phyloP scores from a whole-genome alignment of 345 rosid species.

The Diplotaxis tenuifolia region DNA sequence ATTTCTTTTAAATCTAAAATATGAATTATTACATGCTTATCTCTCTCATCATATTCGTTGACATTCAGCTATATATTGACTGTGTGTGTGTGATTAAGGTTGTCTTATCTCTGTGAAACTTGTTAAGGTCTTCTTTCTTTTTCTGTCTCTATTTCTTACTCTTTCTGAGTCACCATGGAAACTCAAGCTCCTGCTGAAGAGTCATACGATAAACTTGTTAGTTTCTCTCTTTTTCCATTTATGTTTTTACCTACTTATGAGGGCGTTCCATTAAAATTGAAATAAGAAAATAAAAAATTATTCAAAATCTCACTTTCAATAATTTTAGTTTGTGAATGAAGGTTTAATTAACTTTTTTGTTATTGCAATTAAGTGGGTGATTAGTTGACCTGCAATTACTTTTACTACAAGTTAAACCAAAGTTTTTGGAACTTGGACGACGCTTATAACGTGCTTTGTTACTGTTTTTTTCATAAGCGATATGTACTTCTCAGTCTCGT shows the following conservation, averaged over 20 bases:
- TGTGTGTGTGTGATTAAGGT: slow-evolving; percentile 4
- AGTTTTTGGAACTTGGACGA: background rate
- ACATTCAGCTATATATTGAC: background rate
- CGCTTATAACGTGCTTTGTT: background rate
- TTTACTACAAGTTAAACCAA: background rate
- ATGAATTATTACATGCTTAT: background rate
- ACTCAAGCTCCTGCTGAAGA: slow-evolving; percentile 15
- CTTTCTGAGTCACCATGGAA: slow-evolving; percentile 15
- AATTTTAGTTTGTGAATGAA: background rate
- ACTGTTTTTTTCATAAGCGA: background rate
- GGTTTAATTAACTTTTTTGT: background rate
- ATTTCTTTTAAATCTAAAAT: background rate
- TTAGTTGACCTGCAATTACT: background rate
- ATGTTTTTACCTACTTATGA: background rate
- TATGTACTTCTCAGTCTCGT: background rate
- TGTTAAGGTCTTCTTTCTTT: background rate
- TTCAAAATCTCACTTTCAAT: background rate
- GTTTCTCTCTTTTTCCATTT: slow-evolving; percentile 12
- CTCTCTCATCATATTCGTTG: background rate
- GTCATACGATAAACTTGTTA: slow-evolving; percentile 4
- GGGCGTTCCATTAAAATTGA: background rate
- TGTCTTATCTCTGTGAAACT: slow-evolving; percentile 7
- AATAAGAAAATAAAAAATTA: background rate
- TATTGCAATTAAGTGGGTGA: background rate
- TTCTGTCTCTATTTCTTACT: background rate